A percentile compares a stretch with the other conserved stretches of the same genome.
Evolutionary conservation across 805 yeast species (phyloP).

Genomic region (Maudiozyma bulderi): DNA sequence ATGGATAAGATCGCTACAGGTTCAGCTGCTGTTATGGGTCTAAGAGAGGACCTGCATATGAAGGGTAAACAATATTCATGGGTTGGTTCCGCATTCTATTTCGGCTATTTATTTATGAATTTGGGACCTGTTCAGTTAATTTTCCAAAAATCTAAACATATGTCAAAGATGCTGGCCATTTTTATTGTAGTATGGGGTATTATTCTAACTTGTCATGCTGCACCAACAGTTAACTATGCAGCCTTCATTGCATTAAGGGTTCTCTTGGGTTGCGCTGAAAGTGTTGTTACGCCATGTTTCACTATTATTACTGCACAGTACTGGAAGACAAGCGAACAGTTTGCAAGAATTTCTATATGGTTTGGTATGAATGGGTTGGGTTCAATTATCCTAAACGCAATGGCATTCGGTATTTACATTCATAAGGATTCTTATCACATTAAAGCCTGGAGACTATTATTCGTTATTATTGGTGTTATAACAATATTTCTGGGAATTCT

Average conservation of each 20-base stretch:
- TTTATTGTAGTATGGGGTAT: conserved; percentile 56
- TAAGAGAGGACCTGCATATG: conserved; percentile 38
- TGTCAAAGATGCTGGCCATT: conserved; percentile 40
- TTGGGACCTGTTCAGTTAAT: conserved; percentile 26
- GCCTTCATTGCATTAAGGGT: conserved; percentile 41
- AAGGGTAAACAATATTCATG: conserved; percentile 37
- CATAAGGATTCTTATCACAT: conserved; percentile 34
- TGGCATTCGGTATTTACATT: conserved; percentile 44
- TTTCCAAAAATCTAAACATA: conserved; percentile 43
- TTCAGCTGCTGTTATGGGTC: conserved; percentile 46
- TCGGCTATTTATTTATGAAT: conserved; percentile 56
- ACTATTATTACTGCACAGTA: conserved; percentile 48
- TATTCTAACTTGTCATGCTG: conserved; percentile 43
- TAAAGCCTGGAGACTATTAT: conserved; percentile 52
- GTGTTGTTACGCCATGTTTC: conserved; percentile 48
- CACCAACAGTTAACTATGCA: conserved; percentile 34
- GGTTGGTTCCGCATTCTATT: conserved; percentile 51
- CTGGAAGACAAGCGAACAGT: conserved; percentile 42
- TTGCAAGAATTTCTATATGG: conserved; percentile 36
- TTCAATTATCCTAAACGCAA: conserved; percentile 38
- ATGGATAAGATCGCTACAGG: conserved; percentile 51
- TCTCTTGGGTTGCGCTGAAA: conserved; percentile 43
- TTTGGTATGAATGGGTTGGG: conserved; percentile 40
- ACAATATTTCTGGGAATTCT: conserved; percentile 44
- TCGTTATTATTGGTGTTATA: conserved; percentile 49